Percentiles rank a stretch among this genome's conserved stretches.
phyloP scores from a whole-genome alignment of 495 filamentous ascomycete species.

The Neurospora sp. region DNA sequence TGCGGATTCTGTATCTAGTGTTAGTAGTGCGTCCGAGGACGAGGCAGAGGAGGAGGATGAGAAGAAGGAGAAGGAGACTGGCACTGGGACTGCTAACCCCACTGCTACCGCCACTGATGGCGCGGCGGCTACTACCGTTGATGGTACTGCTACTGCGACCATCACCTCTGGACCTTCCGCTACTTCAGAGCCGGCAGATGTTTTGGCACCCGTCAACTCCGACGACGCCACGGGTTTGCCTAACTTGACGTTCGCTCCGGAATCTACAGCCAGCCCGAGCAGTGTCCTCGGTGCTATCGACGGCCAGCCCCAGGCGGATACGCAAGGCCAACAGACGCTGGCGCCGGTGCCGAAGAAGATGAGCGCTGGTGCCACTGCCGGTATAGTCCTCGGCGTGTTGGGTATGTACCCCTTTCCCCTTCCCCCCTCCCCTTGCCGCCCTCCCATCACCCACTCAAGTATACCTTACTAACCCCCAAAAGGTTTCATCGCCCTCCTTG shows the following conservation, averaged over 20 bases:
- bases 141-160: not conserved
- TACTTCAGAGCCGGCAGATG: not conserved
- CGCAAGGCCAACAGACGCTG: not conserved
- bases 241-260: not conserved
- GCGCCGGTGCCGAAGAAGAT: not conserved
- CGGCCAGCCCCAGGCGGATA: not conserved
- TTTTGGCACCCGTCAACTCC: not conserved
- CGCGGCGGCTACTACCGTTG: not conserved
- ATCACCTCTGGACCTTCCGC: not conserved
- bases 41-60: slow-evolving; percentile 16
- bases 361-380: not conserved
- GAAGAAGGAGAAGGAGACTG: slow-evolving; percentile 27
- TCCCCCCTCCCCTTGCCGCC: no score
- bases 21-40: not conserved
- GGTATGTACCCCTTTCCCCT: not conserved
- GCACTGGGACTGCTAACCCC: not conserved
- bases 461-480: no score
- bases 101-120: not conserved
- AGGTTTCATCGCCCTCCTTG: not conserved
- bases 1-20: not conserved
- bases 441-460: not conserved
- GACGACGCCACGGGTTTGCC: not conserved
- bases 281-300: not conserved
- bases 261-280: not conserved
- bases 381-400: not conserved